Percentiles rank a stretch among this genome's conserved stretches.
Conservation (phyloP, 148 eudicot genomes). For the Polygonum maritimum region DNA sequence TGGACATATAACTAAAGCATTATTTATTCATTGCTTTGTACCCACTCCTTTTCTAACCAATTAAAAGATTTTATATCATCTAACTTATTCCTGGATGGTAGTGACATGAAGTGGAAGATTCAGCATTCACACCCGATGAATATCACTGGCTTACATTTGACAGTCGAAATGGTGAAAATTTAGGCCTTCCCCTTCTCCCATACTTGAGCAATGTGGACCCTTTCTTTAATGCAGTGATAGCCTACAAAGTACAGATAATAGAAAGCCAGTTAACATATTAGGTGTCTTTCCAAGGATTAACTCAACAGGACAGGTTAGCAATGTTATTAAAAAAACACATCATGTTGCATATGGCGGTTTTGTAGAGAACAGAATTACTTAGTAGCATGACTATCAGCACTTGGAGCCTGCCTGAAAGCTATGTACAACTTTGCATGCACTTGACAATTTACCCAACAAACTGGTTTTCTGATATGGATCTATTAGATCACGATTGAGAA, state of each 20-base stretch:
- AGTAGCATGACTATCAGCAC: too few relatives aligned
- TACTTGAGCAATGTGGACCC: conserved; percentile 43
- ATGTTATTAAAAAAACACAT: not conserved
- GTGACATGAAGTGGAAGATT: not conserved
- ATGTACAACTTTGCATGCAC: too few relatives aligned
- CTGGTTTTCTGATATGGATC: too few relatives aligned
- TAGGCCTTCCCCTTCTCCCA: conserved; percentile 49
- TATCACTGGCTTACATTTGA: conserved; percentile 30
- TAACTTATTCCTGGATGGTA: not conserved
- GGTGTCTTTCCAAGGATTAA: not conserved
- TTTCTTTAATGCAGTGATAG: conserved; percentile 39
- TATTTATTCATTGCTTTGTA: not conserved
- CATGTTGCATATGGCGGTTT: too few relatives aligned
- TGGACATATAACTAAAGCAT: not conserved
- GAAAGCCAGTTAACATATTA: not conserved
- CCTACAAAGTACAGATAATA: conserved; percentile 12
- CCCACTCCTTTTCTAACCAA: not conserved
- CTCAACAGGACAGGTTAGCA: not conserved
- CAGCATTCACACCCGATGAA: not conserved
- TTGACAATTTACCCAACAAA: not conserved
- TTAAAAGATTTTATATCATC: not conserved
- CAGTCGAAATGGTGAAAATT: conserved; percentile 39
- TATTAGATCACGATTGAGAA: too few relatives aligned
- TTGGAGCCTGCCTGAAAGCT: too few relatives aligned
- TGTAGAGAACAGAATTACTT: too few relatives aligned